Conservation (phyloP, 2,329 filamentous ascomycete genomes). For the Zasmidium angulare region DNA sequence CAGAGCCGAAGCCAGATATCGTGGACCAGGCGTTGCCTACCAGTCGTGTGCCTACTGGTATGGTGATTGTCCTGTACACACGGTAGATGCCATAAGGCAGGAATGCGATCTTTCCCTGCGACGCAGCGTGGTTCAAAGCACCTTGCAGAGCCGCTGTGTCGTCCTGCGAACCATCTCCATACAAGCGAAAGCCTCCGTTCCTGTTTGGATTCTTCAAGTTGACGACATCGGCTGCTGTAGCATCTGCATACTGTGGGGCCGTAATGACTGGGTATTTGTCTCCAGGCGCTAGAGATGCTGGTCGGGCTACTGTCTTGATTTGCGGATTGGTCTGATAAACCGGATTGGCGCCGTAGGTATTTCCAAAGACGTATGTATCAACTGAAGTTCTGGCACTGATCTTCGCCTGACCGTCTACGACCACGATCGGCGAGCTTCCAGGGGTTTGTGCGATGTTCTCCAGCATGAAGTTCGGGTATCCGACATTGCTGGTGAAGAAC, state of each 20-base stretch:
- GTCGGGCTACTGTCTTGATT: not conserved
- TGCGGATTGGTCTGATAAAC: slow-evolving; percentile 12
- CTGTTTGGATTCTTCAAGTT: slow-evolving; percentile 14
- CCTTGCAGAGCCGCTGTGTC: slow-evolving; percentile 31
- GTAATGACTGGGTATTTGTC: slow-evolving; percentile 8
- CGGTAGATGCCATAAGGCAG: slow-evolving; percentile 46
- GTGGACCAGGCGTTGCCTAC: slow-evolving; percentile 57
- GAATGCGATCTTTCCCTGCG: slow-evolving; percentile 38
- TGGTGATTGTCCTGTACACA: slow-evolving; percentile 46
- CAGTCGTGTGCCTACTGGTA: slow-evolving; percentile 51
- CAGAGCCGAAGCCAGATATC: slow-evolving; percentile 46
- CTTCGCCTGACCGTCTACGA: slow-evolving; percentile 4
- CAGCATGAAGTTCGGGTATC: slow-evolving; percentile 18
- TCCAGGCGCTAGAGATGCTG: not conserved
- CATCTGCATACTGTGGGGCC: slow-evolving; percentile 7
- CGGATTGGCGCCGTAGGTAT: slow-evolving; percentile 17
- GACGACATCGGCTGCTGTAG: slow-evolving; percentile 12
- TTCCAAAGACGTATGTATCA: slow-evolving; percentile 19
- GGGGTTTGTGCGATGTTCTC: slow-evolving; percentile 14
- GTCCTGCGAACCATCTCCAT: slow-evolving; percentile 38
- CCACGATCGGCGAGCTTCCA: slow-evolving; percentile 8
- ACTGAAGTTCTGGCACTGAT: slow-evolving; percentile 2
- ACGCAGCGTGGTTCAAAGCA: slow-evolving; percentile 15
- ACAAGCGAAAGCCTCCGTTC: slow-evolving; percentile 18
- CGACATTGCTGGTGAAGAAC: slow-evolving; percentile 15